Evolutionary conservation across 2,329 filamentous ascomycete species (phyloP), one percentile per base, ranked within the genome.

Genomic region (Neofusicoccum ribis): DNA sequence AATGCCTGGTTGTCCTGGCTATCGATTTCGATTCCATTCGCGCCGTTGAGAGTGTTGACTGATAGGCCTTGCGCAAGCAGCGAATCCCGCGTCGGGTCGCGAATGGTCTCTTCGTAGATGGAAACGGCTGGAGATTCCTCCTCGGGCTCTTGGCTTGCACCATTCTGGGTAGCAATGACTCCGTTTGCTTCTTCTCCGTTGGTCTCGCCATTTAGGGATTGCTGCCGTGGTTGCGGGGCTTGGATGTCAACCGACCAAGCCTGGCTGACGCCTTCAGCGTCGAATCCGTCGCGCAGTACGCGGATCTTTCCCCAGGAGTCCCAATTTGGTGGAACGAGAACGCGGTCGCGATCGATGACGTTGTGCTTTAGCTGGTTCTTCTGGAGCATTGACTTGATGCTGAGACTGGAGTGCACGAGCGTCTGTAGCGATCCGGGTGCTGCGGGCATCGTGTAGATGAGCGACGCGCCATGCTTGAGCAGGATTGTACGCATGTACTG

Each of bases 251-350:
- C 85, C 1, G 90, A 89, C 95, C 95, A 99, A 58, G 89, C 91
- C 66, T 88, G 86, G 71, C 92, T 95, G 49, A 96, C 85, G 14
- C 86, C 86, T 80, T 99, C 95, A 23, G 96, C 91, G 70, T 98
- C 92, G 72, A 98, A 98, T 0, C 89, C 91, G 74, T 97, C 95
- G 63, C 92, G 88, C 34, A 98, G 83, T 50, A 98, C 92, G 47
- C 94, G 86, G 67, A 99, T 97, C 79, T 98, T 99, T 66, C 93
- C 93, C 91, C 93, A 97, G 0, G 93, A 97, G 78, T 99, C 95
- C 95, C 95, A 99, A 76, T 97, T 97, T 15, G 93, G 91, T 1
- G 94, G 94, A 0, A 99, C 91, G 5, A 97, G 84, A 63, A 99
- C 93, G 83, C 96, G 96, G 77, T 97, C 93, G 66, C 94, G 86